phyloP scores from a whole-genome alignment of 2,329 filamentous ascomycete genomes.

The Trichoderma endophyticum region DNA sequence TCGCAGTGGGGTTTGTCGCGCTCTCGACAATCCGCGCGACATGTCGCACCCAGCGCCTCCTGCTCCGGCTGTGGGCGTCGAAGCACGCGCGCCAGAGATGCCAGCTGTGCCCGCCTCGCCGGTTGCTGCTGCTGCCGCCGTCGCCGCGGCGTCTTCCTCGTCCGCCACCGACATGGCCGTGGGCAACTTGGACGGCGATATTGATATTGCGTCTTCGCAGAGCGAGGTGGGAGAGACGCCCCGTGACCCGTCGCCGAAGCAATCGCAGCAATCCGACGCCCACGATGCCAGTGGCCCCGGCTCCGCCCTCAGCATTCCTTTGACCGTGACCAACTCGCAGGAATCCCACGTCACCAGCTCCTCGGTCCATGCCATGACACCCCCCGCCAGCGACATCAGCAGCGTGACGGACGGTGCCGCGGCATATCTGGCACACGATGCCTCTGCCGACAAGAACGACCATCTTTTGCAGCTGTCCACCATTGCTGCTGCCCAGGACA shows the following conservation, averaged over 20 bases:
- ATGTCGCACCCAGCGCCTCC: conserved; percentile 21
- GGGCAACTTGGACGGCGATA: neutral
- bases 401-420: conserved; percentile 17
- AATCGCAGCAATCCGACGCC: conserved; percentile 1
- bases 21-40: conserved; percentile 17
- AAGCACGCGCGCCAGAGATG: conserved; percentile 8
- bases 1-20: conserved; percentile 21
- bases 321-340: conserved; percentile 27
- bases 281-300: conserved; percentile 15
- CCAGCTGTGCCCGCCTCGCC: conserved; percentile 9
- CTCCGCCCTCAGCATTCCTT: conserved; percentile 21
- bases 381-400: conserved; percentile 28
- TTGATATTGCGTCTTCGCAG: neutral
- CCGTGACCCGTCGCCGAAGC: conserved; percentile 7
- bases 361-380: conserved; percentile 29
- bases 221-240: conserved; percentile 3
- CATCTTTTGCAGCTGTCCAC: conserved; percentile 58
- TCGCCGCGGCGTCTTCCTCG: conserved; percentile 1
- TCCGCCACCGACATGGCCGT: conserved; percentile 15
- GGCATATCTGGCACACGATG: conserved; percentile 19
- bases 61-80: neutral
- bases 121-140: neutral
- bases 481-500: conserved; percentile 53
- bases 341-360: conserved; percentile 29
- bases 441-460: conserved; percentile 43